A percentile compares a stretch with the other conserved stretches of the same genome.
Conservation (phyloP, 345 rosid species). For the Atalantia buxifolia region DNA sequence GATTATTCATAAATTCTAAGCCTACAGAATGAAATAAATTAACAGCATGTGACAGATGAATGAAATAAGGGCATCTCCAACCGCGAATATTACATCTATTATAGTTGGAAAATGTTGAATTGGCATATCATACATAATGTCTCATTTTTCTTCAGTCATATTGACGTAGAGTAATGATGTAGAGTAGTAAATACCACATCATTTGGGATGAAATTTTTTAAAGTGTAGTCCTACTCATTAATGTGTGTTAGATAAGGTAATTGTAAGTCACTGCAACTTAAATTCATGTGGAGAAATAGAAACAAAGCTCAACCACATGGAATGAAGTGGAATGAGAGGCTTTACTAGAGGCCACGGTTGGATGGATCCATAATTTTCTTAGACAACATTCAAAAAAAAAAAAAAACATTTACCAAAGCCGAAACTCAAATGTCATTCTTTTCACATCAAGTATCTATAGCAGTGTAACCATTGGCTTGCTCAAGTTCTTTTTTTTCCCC, state of each 20-base stretch:
- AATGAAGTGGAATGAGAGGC: constrained; percentile 6
- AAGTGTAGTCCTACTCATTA: not conserved
- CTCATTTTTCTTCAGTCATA: not conserved
- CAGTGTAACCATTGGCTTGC: constrained; percentile 20
- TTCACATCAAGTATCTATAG: constrained; percentile 21
- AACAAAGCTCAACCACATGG: not conserved
- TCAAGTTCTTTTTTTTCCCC: constrained; percentile 9
- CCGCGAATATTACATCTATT: not conserved
- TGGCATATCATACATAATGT: not conserved
- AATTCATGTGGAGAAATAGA: not conserved
- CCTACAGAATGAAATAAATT: not conserved
- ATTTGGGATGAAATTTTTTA: too few relatives aligned
- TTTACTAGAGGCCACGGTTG: not conserved
- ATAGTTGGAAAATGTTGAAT: not conserved
- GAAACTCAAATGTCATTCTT: not conserved
- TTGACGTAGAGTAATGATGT: too few relatives aligned
- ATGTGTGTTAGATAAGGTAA: not conserved
- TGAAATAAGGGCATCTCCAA: not conserved
- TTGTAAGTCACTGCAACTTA: not conserved
- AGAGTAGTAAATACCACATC: too few relatives aligned
- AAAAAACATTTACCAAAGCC: not conserved
- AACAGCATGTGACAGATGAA: not conserved
- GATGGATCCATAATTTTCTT: constrained; percentile 4
- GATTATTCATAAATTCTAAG: not conserved
- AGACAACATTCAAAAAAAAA: constrained; percentile 7